Base-by-base conservation (phyloP, 2,329 filamentous ascomycete species). In the Fusarium domesticum region DNA sequence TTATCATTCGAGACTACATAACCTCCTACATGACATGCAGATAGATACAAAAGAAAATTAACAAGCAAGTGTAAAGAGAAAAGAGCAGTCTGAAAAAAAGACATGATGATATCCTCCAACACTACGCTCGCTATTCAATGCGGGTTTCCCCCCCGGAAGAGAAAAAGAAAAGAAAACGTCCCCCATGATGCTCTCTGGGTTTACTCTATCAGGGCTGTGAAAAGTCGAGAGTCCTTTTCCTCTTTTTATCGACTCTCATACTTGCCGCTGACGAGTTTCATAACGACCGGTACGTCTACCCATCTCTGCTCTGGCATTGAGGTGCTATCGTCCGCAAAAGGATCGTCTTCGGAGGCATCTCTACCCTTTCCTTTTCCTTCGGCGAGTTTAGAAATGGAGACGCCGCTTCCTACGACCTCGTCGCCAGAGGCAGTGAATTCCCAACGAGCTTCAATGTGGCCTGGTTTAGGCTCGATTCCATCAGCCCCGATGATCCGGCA, bases 391-490 rank as follows among this genome's bases (percentile, higher is more conserved):
- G 78, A 81, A 41, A 90, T 72, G 5, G 81, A 84, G 43, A 96
- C 78, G 8, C 82, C 83, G 53, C 81, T 85, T 5, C 66, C 66
- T 1, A 78, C 57, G 0, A 51, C 68, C 31, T 77, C 64, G 8
- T 65, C 72, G 2, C 72, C 76, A 0, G 61, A 44, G 2, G 70
- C 60, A 17, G 47, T 60, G 47, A 73, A 70, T 63, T 96, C 90
- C 83, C 91, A 96, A 43, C 84, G 76, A 1, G 88, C 88, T 64
- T 98, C 92, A 7, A 95, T 78, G 42, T 81, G 83, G 0, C 90
- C 89, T 5, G 87, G 80, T 51, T 81, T 82, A 0, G 87, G 83
- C 57, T 81, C 81, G 39, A 81, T 75, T 18, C 80, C 81, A 25
- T 91, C 85, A 0, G 87, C 88, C 18, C 84, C 76, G 8, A 78